These are phyloP conservation scores for Ophiosphaerella korrae DNA, from an alignment of 2,329 filamentous ascomycete genomes.

Conservation along the genomic window DNA sequence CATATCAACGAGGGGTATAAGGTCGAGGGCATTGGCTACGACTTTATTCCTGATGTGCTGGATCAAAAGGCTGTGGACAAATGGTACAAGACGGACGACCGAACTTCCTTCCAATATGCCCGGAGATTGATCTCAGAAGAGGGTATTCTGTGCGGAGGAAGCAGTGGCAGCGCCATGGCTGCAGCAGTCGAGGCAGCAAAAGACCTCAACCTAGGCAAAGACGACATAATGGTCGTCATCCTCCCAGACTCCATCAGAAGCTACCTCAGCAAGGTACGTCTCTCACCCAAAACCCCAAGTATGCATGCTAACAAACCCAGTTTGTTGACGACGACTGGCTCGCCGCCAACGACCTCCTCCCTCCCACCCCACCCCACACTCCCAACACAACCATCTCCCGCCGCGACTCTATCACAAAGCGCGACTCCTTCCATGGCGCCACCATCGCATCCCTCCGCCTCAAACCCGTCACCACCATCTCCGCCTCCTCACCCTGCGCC, in stretches of 20 bases:
- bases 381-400: conserved; percentile 34
- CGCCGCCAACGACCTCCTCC: conserved; percentile 89
- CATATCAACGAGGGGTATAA: conserved; percentile 87
- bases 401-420: conserved; percentile 48
- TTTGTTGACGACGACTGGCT: conserved; percentile 99
- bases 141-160: conserved; percentile 89
- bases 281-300: background rate
- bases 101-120: conserved; percentile 88
- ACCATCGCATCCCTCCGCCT: conserved; percentile 83
- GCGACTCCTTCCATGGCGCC: conserved; percentile 75
- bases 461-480: conserved; percentile 90
- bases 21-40: conserved; percentile 98
- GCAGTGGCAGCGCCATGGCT: conserved; percentile 88
- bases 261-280: conserved; percentile 81
- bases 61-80: conserved; percentile 79
- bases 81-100: conserved; percentile 98
- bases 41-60: conserved; percentile 95
- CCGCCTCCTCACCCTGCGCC: conserved; percentile 71
- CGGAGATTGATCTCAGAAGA: conserved; percentile 91
- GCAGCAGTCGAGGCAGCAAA: conserved; percentile 77
- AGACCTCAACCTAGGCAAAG: conserved; percentile 77
- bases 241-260: conserved; percentile 95
- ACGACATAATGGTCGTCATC: conserved; percentile 87
- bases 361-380: conserved; percentile 57
- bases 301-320: conserved; percentile 42